Base-by-base conservation (phyloP, 768 basidiomycete genomes). In the Pleurotus citrinopileatus region DNA sequence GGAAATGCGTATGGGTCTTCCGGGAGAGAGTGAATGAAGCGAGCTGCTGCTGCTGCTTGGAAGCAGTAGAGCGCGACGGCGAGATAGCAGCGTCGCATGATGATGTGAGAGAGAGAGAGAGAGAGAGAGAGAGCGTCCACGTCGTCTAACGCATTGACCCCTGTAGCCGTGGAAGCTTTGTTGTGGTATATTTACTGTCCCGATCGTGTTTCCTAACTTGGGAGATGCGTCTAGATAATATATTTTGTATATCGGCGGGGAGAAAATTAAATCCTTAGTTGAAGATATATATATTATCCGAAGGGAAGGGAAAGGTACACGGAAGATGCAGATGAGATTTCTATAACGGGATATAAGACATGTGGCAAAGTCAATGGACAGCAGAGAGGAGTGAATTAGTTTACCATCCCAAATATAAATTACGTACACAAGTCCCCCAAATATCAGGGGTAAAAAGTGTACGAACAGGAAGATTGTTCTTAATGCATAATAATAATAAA, bases 1-100 rank as follows among this genome's bases (percentile, higher is more conserved):
- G 91, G 92, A 65, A 86, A 91, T 0, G 91, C 86, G 67, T 83
- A 80, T 13, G 83, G 74, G 61, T 94, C 91, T 61, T 92, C 87
- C 25, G 91, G 90, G 42, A 91, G 76, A 7, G 86, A 82, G 63
- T 90, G 84, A 25, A 85, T 66, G n/a, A 83, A 59, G 48, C 77
- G 74, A 36, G 78, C 69, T 37, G 69, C 63, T 47, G 67, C 61
- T 52, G 65, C 40, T 25, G 60, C 53, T 55, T 55, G 55, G 53
- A 66, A 42, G 60, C 59, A 55, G 59, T 63, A 62, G 51, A 51
- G 23, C 2, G 22, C 20, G 9, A 19, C 32, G 12, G 37, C 15
- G 17, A 51, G 29, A 12, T 22, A 36, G 29, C 29, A 13, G 26
- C 12, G 32, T 12, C 29, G 48, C 48, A 51, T 51, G 2, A 26